These are phyloP conservation scores for Inga oerstediana DNA, from an alignment of 306 rosid genomes.

Conservation along the genomic window DNA sequence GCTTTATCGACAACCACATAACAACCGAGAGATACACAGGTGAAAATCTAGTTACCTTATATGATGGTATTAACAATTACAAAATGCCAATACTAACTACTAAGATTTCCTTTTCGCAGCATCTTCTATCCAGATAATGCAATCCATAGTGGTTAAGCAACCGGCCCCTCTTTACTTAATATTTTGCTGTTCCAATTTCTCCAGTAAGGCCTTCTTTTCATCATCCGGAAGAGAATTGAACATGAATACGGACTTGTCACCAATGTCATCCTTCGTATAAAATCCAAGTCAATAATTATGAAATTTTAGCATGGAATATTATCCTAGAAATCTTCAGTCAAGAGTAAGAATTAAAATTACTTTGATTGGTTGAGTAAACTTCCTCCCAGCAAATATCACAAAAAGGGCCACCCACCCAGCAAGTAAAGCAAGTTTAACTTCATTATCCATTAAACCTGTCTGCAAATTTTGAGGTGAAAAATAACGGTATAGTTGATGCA, in stretches of 20 bases:
- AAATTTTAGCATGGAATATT: background rate
- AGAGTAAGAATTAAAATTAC: conserved; percentile 38
- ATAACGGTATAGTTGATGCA: conserved; percentile 19
- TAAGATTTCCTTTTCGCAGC: background rate
- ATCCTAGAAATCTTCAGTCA: conserved; percentile 4
- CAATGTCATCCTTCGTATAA: conserved; percentile 77
- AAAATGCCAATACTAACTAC: background rate
- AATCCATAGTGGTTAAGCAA: conserved; percentile 10
- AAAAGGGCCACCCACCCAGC: conserved; percentile 79
- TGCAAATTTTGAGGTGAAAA: conserved; percentile 44
- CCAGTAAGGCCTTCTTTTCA: conserved; percentile 64
- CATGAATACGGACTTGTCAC: conserved; percentile 89
- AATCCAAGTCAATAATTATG: conserved; percentile 27
- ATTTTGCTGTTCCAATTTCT: conserved; percentile 68
- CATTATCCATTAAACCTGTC: conserved; percentile 84
- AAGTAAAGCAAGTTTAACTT: conserved; percentile 63
- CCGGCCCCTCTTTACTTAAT: conserved; percentile 11
- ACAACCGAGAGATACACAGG: background rate
- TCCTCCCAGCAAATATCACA: conserved; percentile 84
- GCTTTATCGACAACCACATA: background rate
- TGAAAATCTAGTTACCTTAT: background rate
- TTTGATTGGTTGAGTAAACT: conserved; percentile 90
- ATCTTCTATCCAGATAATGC: background rate
- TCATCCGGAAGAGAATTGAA: conserved; percentile 71
- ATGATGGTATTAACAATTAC: background rate